These are phyloP conservation scores for Sclerotinia subarctica DNA, from an alignment of 2,329 filamentous ascomycete species.

Conservation along the genomic window DNA sequence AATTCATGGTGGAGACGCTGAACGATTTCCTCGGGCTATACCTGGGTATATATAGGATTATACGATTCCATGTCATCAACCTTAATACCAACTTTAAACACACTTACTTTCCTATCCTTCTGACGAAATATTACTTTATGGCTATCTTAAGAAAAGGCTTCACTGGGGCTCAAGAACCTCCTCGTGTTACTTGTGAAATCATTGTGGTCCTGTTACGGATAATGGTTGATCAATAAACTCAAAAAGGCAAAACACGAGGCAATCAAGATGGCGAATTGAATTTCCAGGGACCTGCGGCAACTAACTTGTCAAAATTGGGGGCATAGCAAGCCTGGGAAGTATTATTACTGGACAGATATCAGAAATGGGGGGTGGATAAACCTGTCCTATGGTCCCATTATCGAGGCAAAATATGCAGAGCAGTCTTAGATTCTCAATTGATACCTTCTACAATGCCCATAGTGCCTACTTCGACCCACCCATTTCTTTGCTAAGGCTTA, in stretches of 20 bases:
- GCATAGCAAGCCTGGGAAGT: not conserved
- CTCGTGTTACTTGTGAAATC: not conserved
- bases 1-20: constrained; percentile 41
- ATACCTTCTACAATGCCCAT: not conserved
- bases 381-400: not conserved
- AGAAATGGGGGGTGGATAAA: not conserved
- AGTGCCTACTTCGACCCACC: not conserved
- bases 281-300: constrained; percentile 28
- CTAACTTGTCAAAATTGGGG: constrained; percentile 26
- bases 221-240: not conserved
- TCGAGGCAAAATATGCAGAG: constrained; percentile 1
- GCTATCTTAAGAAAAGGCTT: not conserved
- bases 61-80: constrained; percentile 18
- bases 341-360: not conserved
- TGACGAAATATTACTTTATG: not conserved
- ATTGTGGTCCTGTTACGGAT: no score
- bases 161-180: not conserved
- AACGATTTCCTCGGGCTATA: not conserved
- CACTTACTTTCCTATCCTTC: not conserved
- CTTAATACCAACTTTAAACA: constrained; percentile 4
- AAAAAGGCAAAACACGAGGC: not conserved
- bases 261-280: not conserved
- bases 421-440: not conserved
- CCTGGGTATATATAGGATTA: not conserved
- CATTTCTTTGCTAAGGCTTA: not conserved